Evolutionary conservation across 2,329 filamentous ascomycete species (phyloP), one percentile per base, ranked within the genome.

Genomic region (Monilinia vaccinii-corymbosi): DNA sequence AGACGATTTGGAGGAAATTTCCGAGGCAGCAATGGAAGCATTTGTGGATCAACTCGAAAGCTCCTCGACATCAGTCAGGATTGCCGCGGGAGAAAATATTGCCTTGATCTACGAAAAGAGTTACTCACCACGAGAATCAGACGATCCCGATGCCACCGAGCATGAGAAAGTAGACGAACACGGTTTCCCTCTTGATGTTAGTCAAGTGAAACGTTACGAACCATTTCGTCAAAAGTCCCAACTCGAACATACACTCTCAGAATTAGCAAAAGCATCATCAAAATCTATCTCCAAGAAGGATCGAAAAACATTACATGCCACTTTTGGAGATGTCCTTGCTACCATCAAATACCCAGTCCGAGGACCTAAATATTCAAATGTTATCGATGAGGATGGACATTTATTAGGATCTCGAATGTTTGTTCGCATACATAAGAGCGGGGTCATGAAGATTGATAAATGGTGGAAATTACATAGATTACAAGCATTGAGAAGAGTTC

Each of bases 381-480:
- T 86, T 56, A 79, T 86, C 63, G 75, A 81, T 50, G 79, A 86
- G 40, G 81, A 79, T 1, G 82, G 83, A 31, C 76, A 76, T 28
- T 77, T 79, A 52, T 84, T 85, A 63, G 86, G 86, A 7, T 85
- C 80, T 61, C 78, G 84, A 60, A 76, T 87, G 74, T 80, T 75
- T 13, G 77, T 89, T 44, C 79, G 80, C 60, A 81, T 89, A 59
- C 77, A 80, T 57, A 76, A 77, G 25, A 79, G 78, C 50, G 81
- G 83, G 3, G 78, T 80, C 57, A 81, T 89, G 76, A 79, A 76
- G 55, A 83, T 89, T 55, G 85, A 89, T 71, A 80, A 81, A 64
- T 90, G 87, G 87, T 89, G 86, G 86, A 89, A 89, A 72, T 75
- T 88, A 66, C 77, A 83, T 65, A 77, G 85, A 34, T 72, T 88